Evolutionary conservation across 2,329 filamentous ascomycete species (phyloP), one percentile per base, ranked within the genome.

Genomic region (Aspergillus tamarii): DNA sequence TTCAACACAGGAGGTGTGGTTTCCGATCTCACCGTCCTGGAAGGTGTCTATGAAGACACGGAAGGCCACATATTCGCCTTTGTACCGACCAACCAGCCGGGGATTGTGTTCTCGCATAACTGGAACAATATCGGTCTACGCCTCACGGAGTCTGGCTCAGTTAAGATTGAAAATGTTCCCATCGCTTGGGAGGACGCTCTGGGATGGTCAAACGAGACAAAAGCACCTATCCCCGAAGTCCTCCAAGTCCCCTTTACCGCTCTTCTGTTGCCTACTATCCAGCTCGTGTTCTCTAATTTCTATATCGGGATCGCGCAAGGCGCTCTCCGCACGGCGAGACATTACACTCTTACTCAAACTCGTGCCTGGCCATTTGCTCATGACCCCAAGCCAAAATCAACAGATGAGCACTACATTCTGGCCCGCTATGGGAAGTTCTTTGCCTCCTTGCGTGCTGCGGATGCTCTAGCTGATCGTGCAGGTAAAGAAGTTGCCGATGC

Each of bases 1-100:
- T 90, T 90, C 80, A 90, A 88, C 70, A 91, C 88, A 0, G 88
- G 88, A 0, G 88, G 88, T 30, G 87, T 89, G 0, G 81, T 91
- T 2, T 89, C 87, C 0, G 88, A 91, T 63, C 76, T 90, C 23
- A 89, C 87, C 0, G 86, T 90, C 0, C 81, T 91, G 0, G 88
- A 91, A 69, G 88, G 88, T 23, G 84, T 87, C 0, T 77, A 84
- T n/a, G 82, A 85, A 7, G 84, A 81, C 21, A 88, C 86, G 0
- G 80, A 83, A 5, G 80, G 87, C 59, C 88, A 90, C 69, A 86
- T 90, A 62, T 90, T 89, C 69, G 85, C 87, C 3, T 74, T 89
- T 26, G 87, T 88, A 1, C 80, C 81, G 6, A 89, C 88, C 0
- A 72, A 79, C 0, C 87, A 90, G 70, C 74, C 82, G 0, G 87